Evolutionary conservation across 352 stramenopile genomes (phyloP), one percentile per base, ranked within the genome.

Genomic region (Globisporangium solare): DNA sequence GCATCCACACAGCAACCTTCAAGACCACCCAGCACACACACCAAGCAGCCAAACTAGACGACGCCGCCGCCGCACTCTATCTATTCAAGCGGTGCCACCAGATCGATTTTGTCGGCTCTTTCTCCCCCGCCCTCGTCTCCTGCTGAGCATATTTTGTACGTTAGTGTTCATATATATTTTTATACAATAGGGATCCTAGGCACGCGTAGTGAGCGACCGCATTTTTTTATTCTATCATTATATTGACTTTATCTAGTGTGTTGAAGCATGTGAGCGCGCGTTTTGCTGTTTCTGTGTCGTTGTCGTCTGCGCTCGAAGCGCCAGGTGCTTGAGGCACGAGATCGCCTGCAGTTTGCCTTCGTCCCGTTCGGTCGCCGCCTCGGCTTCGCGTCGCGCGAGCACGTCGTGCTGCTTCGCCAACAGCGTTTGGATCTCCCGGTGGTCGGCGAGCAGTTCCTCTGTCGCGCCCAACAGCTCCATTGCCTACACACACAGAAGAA

Each of bases 301-400:
- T 42, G 27, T 49, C 3, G 54, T 66, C 54, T 79, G 78, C 0
- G 64, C 81, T 41, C 79, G 79, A 5, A 91, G 60, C 22, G 64
- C 74, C 10, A 92, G 48, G 50, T 92, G 70, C 56, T 88, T 92
- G 24, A 86, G 66, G 56, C 81, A 92, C 3, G 73, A 85, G 12
- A 92, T 84, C 6, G 74, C 75, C 56, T 92, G 79, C 11, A 88
- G 51, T 18, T 76, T 83, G 22, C 73, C 71, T 4, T 59, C 60
- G 52, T 88, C 65, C 2, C 56, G 41, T 57, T 75, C 72, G 0
- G 42, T 31, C 0, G 56, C 42, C 6, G 79, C 73, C 40, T 89
- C 71, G 10, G 69, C 51, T 14, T 88, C 75, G 24, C 74, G 67
- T 31, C 62, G 64, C 31, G 48, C 50, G 20, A 91, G 48, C 18